Evolutionary conservation across 768 basidiomycete species (phyloP).

Genomic region (Mycena crocata): DNA sequence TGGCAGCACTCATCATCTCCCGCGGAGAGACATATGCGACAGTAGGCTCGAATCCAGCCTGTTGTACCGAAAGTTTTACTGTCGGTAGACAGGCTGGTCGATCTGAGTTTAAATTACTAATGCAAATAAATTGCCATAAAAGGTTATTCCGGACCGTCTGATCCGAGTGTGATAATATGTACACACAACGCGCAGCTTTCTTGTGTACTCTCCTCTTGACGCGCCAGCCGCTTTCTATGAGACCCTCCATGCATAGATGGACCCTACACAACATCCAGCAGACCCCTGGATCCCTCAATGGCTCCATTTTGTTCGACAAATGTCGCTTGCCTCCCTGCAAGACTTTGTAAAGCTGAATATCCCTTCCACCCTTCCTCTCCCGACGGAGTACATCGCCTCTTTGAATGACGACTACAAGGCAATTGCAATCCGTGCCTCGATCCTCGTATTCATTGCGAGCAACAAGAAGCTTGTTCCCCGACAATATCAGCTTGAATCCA

Average conservation of each 20-base stretch:
- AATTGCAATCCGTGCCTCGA: slow-evolving; percentile 5
- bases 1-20: background rate
- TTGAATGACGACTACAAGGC: slow-evolving; percentile 9
- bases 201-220: too few species aligned
- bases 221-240: too few species aligned
- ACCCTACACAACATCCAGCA: background rate
- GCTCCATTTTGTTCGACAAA: background rate
- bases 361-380: slow-evolving; percentile 3
- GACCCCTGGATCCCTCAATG: background rate
- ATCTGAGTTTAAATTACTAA: too few species aligned
- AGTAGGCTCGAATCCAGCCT: too few species aligned
- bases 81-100: too few species aligned
- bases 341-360: background rate
- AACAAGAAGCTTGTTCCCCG: slow-evolving; percentile 32
- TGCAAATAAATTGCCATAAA: too few species aligned
- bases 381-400: slow-evolving; percentile 10
- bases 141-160: too few species aligned
- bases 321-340: background rate
- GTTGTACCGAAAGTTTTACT: too few species aligned
- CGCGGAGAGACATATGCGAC: background rate
- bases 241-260: too few species aligned
- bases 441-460: slow-evolving; percentile 28
- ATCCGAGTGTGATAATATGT: too few species aligned
- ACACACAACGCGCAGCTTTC: too few species aligned
- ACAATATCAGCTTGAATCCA: slow-evolving; percentile 36